Conservation (phyloP, 768 basidiomycete species). For the Mycena sanguinolenta region DNA sequence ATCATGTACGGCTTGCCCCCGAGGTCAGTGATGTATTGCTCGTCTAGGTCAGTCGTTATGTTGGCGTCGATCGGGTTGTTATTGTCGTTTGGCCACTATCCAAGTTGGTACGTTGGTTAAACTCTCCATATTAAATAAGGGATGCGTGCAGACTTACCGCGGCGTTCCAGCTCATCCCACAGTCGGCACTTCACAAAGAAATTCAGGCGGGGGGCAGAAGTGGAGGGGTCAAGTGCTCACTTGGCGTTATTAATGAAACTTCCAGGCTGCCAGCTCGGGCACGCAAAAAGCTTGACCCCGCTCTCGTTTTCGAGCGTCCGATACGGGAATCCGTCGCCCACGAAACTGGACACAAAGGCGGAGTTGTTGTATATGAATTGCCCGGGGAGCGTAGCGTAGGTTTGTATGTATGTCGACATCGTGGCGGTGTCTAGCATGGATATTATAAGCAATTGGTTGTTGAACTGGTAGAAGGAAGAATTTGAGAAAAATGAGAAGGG, state of each 20-base stretch:
- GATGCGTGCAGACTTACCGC: neutral
- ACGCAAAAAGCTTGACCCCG: neutral
- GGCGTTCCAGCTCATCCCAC: slow-evolving; percentile 11
- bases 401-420: neutral
- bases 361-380: slow-evolving; percentile 1
- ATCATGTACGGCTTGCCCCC: slow-evolving; percentile 8
- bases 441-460: too few relatives aligned
- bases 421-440: too few relatives aligned
- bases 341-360: slow-evolving; percentile 3
- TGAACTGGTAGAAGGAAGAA: too few relatives aligned
- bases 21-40: slow-evolving; percentile 1
- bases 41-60: neutral
- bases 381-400: neutral
- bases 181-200: neutral
- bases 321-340: slow-evolving; percentile 1
- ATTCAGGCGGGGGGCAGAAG: too few relatives aligned
- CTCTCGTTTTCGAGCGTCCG: slow-evolving; percentile 2
- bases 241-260: neutral
- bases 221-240: too few relatives aligned
- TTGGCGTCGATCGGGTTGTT: slow-evolving; percentile 7
- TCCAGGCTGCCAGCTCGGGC: slow-evolving; percentile 1
- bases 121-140: neutral
- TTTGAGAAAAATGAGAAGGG: too few relatives aligned
- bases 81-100: neutral
- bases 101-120: neutral